Base-by-base conservation (phyloP, 2,329 filamentous ascomycete genomes). In the Xylaria sp. region DNA sequence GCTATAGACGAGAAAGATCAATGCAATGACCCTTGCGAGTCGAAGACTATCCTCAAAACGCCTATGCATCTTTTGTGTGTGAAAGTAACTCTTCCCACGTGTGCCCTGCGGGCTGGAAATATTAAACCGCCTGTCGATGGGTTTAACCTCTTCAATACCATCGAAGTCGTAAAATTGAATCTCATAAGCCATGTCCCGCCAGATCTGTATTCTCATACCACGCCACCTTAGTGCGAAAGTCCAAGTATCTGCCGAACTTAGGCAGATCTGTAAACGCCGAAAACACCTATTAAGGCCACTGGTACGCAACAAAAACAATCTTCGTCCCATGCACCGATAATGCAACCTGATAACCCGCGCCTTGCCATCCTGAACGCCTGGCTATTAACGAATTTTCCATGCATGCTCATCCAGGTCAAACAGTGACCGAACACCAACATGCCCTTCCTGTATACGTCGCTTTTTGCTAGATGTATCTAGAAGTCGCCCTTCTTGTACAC, bases 351-450 rank as follows among this genome's bases (percentile, higher is more conserved):
- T 25, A 58, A 23, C 34, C 34, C 55, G 28, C 55, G 15, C 15
- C 46, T 52, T 34, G 18, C 34, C 31, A 20, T 51, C 25, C 31
- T 65, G 15, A 60, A 65, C 25, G n/a, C 52, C 34, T 20, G 2
- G 44, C 20, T 28, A 41, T 60, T 20, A 28, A 20, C 56, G 20
- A 44, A 37, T 41, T 54, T 13, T 57, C 5, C 28, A 9, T 10
- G 8, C 34, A 34, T 28, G n/a, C n/a, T 55, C n/a, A 25, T 56
- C 41, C 2, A 25, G 5, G 3, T 10, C 7, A 39, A 12, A 31
- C 8, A 18, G 34, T 61, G 15, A 63, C 48, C 37, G 63, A 52
- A 69, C 66, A 13, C 59, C 63, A n/a, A 77, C 69, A 73, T 73
- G 76, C 71, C 72, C 72, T 74, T 60, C 28, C 37, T 55, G 23